phyloP scores from a whole-genome alignment of 2,329 filamentous ascomycete genomes.

The Ceratocystis harringtonii region DNA sequence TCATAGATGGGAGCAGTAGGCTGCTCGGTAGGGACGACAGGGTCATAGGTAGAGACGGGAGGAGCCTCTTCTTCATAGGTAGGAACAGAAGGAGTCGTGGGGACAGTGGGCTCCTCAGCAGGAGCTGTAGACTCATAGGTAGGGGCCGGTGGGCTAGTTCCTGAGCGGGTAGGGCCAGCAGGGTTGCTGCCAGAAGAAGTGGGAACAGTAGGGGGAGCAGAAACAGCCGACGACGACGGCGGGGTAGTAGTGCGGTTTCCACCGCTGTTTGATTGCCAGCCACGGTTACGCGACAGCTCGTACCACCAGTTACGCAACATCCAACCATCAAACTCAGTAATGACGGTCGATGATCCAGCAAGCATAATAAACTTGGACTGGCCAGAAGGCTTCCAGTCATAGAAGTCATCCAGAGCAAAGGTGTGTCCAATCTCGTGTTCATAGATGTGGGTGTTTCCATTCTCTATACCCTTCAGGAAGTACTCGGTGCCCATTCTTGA shows the following conservation, averaged over 20 bases:
- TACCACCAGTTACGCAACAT: slow-evolving; percentile 35
- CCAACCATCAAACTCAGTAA: slow-evolving; percentile 36
- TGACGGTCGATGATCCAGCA: slow-evolving; percentile 28
- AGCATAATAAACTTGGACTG: slow-evolving; percentile 32
- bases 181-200: not conserved
- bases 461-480: slow-evolving; percentile 27
- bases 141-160: not conserved
- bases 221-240: not conserved
- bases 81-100: not conserved
- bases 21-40: not conserved
- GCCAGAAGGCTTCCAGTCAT: slow-evolving; percentile 31
- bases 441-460: slow-evolving; percentile 30
- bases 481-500: slow-evolving; percentile 31
- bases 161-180: not conserved
- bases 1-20: not conserved
- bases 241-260: not conserved
- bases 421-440: slow-evolving; percentile 34
- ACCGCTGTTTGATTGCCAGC: slow-evolving; percentile 20
- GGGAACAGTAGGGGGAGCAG: not conserved
- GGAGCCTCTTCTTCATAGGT: not conserved
- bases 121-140: not conserved
- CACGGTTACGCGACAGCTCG: slow-evolving; percentile 23
- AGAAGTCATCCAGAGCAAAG: slow-evolving; percentile 30
- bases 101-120: not conserved
- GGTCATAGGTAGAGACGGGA: not conserved